Evolutionary conservation across 306 rosid species (phyloP).

Genomic region (Benincasa hispida): DNA sequence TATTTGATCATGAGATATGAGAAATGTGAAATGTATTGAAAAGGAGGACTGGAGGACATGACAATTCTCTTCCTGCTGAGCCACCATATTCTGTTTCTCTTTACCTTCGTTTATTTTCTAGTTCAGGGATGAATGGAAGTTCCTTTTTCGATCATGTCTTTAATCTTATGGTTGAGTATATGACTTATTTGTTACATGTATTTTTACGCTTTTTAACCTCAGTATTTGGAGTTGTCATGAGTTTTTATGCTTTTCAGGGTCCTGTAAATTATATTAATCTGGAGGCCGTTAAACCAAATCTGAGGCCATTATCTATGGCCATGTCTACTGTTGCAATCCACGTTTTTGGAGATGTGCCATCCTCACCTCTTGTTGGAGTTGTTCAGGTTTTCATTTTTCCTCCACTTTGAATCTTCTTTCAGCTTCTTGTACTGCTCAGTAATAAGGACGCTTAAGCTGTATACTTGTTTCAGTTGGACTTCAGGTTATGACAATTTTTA

Average conservation of each 20-base stretch:
- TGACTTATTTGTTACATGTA: background rate
- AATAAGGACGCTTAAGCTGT: background rate
- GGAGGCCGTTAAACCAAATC: conserved; percentile 60
- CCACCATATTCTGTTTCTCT: background rate
- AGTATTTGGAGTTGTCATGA: background rate
- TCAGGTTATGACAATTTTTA: background rate
- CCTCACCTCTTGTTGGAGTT: conserved; percentile 82
- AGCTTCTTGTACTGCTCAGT: background rate
- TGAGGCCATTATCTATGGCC: conserved; percentile 89
- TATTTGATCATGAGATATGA: background rate
- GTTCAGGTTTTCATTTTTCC: conserved; percentile 41
- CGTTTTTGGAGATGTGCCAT: conserved; percentile 83
- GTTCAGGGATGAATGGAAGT: background rate
- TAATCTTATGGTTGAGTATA: conserved; percentile 1
- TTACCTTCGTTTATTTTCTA: background rate
- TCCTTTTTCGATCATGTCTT: background rate
- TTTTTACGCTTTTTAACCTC: background rate
- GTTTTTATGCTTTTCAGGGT: conserved; percentile 37
- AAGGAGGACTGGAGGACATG: background rate
- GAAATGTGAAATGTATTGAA: background rate
- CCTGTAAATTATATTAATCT: conserved; percentile 64
- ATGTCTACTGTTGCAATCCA: conserved; percentile 66
- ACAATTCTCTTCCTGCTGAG: background rate
- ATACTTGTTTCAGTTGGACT: background rate
- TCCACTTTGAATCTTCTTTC: background rate